A percentile compares a stretch with the other conserved stretches of the same genome.
Evolutionary conservation across 2,329 filamentous ascomycete species (phyloP).

Genomic region (Talaromyces marneffei): DNA sequence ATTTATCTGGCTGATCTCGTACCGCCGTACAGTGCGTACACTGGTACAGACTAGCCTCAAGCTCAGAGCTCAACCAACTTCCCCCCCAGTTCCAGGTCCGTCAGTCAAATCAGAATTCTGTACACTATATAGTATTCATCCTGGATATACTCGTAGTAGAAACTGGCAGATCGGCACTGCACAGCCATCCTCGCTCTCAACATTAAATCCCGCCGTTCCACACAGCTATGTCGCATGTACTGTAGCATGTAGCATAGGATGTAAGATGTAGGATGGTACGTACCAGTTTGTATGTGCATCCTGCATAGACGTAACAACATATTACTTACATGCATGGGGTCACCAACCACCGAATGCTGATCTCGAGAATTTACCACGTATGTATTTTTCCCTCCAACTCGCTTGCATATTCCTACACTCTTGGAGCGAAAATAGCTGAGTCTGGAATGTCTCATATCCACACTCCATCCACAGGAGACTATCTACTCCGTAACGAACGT

Average conservation of each 20-base stretch:
- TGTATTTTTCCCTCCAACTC: background rate
- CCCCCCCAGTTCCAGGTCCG: background rate
- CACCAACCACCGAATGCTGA: background rate
- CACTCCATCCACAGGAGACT: background rate
- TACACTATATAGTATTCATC: background rate
- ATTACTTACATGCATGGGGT: background rate
- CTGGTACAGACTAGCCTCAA: background rate
- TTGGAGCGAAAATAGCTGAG: background rate
- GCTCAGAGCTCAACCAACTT: background rate
- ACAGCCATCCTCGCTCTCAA: background rate
- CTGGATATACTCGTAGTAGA: background rate
- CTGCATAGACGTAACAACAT: background rate
- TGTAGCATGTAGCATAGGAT: background rate
- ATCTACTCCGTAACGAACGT: background rate
- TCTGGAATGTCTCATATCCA: background rate
- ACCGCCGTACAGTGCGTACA: background rate
- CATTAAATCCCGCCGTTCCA: background rate
- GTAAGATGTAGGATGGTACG: background rate
- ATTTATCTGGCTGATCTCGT: constrained; percentile 1
- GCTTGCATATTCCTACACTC: background rate
- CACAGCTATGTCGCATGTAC: background rate
- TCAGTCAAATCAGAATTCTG: background rate
- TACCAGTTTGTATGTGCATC: background rate
- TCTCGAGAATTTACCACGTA: background rate
- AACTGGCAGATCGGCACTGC: background rate